These are phyloP conservation scores for Plasmopara viticola DNA, from an alignment of 352 stramenopile species.

Conservation along the genomic window DNA sequence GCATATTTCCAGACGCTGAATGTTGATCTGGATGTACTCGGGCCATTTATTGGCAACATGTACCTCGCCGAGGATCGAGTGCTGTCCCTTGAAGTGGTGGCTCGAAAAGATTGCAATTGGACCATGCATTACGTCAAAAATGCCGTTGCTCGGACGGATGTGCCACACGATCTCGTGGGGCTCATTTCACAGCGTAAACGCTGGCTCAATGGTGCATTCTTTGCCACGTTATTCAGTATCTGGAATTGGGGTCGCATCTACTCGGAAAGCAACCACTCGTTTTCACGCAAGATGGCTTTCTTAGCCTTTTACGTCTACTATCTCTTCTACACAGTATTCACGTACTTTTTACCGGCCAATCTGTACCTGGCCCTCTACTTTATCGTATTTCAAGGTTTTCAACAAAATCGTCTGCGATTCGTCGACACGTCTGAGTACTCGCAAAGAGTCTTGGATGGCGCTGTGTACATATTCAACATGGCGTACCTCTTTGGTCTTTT, in stretches of 20 bases:
- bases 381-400: constrained; percentile 86
- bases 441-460: constrained; percentile 45
- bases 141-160: constrained; percentile 74
- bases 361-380: constrained; percentile 82
- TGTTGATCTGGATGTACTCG: constrained; percentile 67
- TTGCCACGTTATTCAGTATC: constrained; percentile 83
- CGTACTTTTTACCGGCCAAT: constrained; percentile 73
- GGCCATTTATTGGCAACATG: constrained; percentile 84
- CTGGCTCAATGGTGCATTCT: constrained; percentile 85
- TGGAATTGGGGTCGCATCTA: constrained; percentile 83
- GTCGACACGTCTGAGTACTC: constrained; percentile 71
- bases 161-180: constrained; percentile 73
- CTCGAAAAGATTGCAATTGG: constrained; percentile 75
- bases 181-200: constrained; percentile 81
- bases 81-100: constrained; percentile 80
- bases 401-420: constrained; percentile 77
- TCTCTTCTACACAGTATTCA: constrained; percentile 58
- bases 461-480: constrained; percentile 77
- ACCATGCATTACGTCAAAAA: constrained; percentile 87
- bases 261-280: constrained; percentile 73
- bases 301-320: constrained; percentile 78
- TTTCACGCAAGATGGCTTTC: constrained; percentile 58
- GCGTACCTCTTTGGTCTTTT: constrained; percentile 71
- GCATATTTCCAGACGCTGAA: constrained; percentile 86
- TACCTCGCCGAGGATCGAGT: constrained; percentile 85